Evolutionary conservation across 2,329 filamentous ascomycete species (phyloP), one percentile per base, ranked within the genome.

Genomic region (Gnomoniopsis sp.): DNA sequence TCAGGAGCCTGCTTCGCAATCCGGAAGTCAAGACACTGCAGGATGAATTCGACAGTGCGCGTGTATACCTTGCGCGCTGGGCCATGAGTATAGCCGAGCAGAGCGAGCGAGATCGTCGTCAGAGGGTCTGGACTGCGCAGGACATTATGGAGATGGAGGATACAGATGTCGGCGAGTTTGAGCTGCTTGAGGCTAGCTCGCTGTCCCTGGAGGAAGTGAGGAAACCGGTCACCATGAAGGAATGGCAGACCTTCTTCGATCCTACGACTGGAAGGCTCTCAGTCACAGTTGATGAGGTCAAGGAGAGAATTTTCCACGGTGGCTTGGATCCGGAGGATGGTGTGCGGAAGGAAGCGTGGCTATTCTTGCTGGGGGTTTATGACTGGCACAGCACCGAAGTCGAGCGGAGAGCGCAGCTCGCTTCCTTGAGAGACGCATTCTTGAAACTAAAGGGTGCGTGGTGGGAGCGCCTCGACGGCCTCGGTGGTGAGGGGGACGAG

Each of bases 11-110:
- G 66, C 85, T 99, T 72, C 88, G 86, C 69, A 97, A 96, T 64
- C 93, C 93, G 0, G 93, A 99, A 69, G 92, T 99, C 0, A 93
- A 97, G 76, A 97, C 90, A 0, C 73, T 99, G 22, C 93, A 97
- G 70, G 93, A 98, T 61, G 96, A 99, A 70, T 99, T 97, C 67
- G 96, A 99, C 77, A 96, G 92, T 67, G 95, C 96, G 3, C 85
- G 95, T 64, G 82, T 99, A 60, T 99, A 99, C 70, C 81, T 99
- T 43, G 95, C 95, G 22, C 83, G 95, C 63, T 99, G 95, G 95
- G 95, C 95, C 2, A 98, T 99, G 95, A 92, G 92, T 8, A 96
- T 99, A 64, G 93, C 95, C 0, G 96, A 99, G 72, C 95, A 99
- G 76, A 93, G 93, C 67, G 95, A 99, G 69, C 82, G 87, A 43